Evolutionary conservation across 1,284 basidiomycete species (phyloP).

Genomic region (Ustilago esculenta): DNA sequence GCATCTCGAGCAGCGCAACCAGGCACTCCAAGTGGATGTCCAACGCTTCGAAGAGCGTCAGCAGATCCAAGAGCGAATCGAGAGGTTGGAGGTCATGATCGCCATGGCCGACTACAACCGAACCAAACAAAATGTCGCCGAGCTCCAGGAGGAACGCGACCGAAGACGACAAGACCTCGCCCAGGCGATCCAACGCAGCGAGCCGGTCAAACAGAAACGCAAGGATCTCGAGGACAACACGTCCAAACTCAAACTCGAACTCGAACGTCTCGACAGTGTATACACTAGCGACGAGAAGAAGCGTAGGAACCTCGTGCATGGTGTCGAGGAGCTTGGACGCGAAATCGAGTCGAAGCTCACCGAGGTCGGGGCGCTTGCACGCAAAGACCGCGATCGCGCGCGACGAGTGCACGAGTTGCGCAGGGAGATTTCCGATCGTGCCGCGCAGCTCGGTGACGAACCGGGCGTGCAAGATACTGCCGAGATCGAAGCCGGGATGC

Average conservation of each 20-base stretch:
- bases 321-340: constrained; percentile 34
- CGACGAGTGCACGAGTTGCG: constrained; percentile 34
- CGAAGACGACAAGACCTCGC: constrained; percentile 23
- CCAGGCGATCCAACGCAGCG: constrained; percentile 26
- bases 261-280: constrained; percentile 22
- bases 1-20: constrained; percentile 61
- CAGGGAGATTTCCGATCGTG: constrained; percentile 36
- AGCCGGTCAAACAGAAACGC: constrained; percentile 25
- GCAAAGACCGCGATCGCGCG: constrained; percentile 44
- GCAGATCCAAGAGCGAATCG: constrained; percentile 55
- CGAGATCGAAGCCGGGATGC: constrained; percentile 43
- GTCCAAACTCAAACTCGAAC: constrained; percentile 31
- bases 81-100: constrained; percentile 52
- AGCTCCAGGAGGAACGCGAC: constrained; percentile 29
- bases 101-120: constrained; percentile 56
- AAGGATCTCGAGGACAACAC: constrained; percentile 40
- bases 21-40: constrained; percentile 62
- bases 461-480: constrained; percentile 34
- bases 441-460: constrained; percentile 25
- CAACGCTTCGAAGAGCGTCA: constrained; percentile 63
- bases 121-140: constrained; percentile 37
- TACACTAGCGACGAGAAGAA: constrained; percentile 32
- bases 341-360: constrained; percentile 34
- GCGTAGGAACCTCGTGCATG: constrained; percentile 15
- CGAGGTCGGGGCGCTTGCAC: constrained; percentile 37